Base-by-base conservation (phyloP, 2,329 filamentous ascomycete species). In the Penicillium palitans region DNA sequence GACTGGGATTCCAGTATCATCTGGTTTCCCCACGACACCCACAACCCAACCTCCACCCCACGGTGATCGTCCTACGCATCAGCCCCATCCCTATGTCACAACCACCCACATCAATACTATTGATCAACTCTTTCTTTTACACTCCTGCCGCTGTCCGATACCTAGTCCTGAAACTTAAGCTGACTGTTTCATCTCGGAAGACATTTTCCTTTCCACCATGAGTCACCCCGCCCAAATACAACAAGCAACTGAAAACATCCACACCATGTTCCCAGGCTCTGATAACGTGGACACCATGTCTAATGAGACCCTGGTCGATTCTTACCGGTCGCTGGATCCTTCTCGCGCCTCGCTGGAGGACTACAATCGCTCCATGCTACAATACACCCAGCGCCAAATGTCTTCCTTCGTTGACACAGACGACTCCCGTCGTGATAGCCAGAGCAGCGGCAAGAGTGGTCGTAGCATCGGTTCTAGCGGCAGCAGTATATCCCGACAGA, bases 341-440 rank as follows among this genome's bases (percentile, higher is more conserved):
- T 31, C 50, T 42, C 59, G 55, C 9, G 61, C 54, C 5, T 72
- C 72, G 3, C 56, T 76, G n/a, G 73, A 74, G 46, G 73, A 74
- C 58, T 76, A 76, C 57, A 74, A 72, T 61, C 72, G 72, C 25
- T 67, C 72, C 51, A 75, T 76, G 74, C 65, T 75, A 40, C 66
- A 73, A 45, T 73, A 76, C 49, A 76, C 74, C 15, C 72, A 75
- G 40, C 71, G 68, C 29, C 72, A 74, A 44, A 73, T 76, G 66
- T 70, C 70, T 3, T 63, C 66, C 5, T 76, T 75, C 54, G 65
- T 68, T 41, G 68, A 70, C 31, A 53, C 60, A 15, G 68, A 72
- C 24, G 59, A 65, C 19, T 55, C 60, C 41, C 58, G 53, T 24
- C 55, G 58, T n/a, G 58, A 58, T 31, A 51, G 68, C 52, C 64